Evolutionary conservation across 1,284 basidiomycete species (phyloP).

Genomic region (Boletus semigastroideus): DNA sequence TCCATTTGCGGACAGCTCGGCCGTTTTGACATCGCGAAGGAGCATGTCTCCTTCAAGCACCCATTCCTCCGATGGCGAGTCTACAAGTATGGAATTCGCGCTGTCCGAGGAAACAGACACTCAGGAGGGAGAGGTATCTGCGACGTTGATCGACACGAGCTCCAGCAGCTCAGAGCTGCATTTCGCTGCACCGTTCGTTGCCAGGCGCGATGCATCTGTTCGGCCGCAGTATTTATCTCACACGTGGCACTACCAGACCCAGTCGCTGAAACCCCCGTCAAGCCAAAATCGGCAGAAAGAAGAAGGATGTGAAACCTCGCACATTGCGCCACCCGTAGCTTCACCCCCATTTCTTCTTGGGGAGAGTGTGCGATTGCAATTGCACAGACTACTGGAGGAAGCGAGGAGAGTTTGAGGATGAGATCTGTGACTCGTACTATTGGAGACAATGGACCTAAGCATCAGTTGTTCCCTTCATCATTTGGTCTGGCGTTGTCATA

Average conservation of each 20-base stretch:
- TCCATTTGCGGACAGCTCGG: constrained; percentile 17
- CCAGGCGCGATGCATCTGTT: background rate
- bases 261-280: background rate
- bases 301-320: background rate
- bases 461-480: too few species aligned
- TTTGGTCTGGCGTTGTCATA: too few species aligned
- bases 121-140: background rate
- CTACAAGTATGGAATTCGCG: constrained; percentile 6
- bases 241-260: constrained; percentile 17
- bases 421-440: background rate
- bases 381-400: constrained; percentile 18
- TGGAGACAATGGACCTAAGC: too few species aligned
- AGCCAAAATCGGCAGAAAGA: background rate
- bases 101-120: background rate
- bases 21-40: constrained; percentile 13
- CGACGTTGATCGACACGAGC: constrained; percentile 1
- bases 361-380: constrained; percentile 11
- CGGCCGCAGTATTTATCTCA: constrained; percentile 8
- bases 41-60: constrained; percentile 2
- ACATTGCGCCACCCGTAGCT: background rate
- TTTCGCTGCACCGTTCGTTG: constrained; percentile 15
- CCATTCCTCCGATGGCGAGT: constrained; percentile 12
- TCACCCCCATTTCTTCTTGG: constrained; percentile 10
- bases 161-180: constrained; percentile 17
- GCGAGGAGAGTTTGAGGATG: constrained; percentile 6